Evolutionary conservation across 2,329 filamentous ascomycete species (phyloP).

Genomic region (Colletotrichum australisinense): DNA sequence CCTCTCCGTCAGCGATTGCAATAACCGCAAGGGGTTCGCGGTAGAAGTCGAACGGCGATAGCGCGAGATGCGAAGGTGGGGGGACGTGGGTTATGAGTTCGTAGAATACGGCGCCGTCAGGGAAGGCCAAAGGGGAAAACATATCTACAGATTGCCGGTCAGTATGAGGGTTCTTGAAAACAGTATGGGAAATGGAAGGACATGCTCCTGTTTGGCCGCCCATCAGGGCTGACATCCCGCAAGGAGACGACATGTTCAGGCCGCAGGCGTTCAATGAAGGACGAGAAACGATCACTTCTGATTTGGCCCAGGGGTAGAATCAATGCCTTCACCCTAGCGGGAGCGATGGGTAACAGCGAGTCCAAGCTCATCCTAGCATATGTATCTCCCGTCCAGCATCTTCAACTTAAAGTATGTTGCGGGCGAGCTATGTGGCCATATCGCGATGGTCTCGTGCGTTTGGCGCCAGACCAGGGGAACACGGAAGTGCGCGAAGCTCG

Average conservation of each 20-base stretch:
- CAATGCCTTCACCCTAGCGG: constrained; percentile 89
- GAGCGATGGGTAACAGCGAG: constrained; percentile 89
- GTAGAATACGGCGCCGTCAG: constrained; percentile 87
- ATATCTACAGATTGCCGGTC: constrained; percentile 70
- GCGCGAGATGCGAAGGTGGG: constrained; percentile 80
- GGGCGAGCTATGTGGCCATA: constrained; percentile 30
- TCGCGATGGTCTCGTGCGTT: constrained; percentile 22
- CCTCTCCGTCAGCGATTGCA: constrained; percentile 84
- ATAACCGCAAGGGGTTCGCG: constrained; percentile 86
- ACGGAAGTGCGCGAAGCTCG: constrained; percentile 18
- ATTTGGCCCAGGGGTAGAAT: constrained; percentile 90
- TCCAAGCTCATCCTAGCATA: constrained; percentile 84
- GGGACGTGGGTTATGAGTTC: constrained; percentile 85
- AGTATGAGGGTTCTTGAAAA: not conserved
- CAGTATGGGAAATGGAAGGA: not conserved
- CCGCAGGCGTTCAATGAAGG: constrained; percentile 82
- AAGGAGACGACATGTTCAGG: constrained; percentile 85
- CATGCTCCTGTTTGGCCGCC: constrained; percentile 85
- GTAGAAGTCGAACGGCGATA: constrained; percentile 91
- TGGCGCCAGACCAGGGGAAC: not conserved
- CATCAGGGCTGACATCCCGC: constrained; percentile 87
- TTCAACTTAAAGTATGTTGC: constrained; percentile 20
- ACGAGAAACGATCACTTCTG: constrained; percentile 81
- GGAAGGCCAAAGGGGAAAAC: constrained; percentile 93
- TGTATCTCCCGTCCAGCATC: constrained; percentile 40